phyloP scores from a whole-genome alignment of 2,329 filamentous ascomycete genomes.

The Xylariaceae sp. region DNA sequence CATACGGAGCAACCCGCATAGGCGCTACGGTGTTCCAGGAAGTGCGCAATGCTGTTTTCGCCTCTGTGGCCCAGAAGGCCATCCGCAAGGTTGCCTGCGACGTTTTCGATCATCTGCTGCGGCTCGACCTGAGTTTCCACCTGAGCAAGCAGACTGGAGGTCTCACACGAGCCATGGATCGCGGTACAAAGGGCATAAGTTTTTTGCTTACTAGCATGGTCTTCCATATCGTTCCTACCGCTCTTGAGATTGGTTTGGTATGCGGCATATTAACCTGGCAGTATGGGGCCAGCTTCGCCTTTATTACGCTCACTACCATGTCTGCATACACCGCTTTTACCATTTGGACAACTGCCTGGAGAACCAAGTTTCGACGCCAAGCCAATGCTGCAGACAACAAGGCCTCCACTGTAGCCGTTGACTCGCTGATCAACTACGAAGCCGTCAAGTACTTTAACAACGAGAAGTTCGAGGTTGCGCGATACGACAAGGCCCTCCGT shows the following conservation, averaged over 20 bases:
- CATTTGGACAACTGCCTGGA: constrained; percentile 92
- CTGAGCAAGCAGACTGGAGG: constrained; percentile 91
- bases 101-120: constrained; percentile 85
- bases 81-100: constrained; percentile 86
- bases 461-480: constrained; percentile 84
- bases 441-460: constrained; percentile 99
- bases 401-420: constrained; percentile 89
- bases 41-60: constrained; percentile 91
- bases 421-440: constrained; percentile 97
- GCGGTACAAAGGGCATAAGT: constrained; percentile 97
- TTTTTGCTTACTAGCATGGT: constrained; percentile 97
- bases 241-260: constrained; percentile 89
- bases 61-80: constrained; percentile 92
- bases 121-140: constrained; percentile 89
- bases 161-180: constrained; percentile 86
- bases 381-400: constrained; percentile 95
- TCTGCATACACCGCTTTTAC: constrained; percentile 93
- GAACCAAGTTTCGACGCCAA: constrained; percentile 91
- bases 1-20: constrained; percentile 84
- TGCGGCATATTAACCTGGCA: constrained; percentile 96
- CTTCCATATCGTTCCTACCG: constrained; percentile 91
- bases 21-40: constrained; percentile 89
- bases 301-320: constrained; percentile 88
- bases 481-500: constrained; percentile 82
- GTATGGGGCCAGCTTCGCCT: constrained; percentile 86